A percentile compares a stretch with the other conserved stretches of the same genome.
Evolutionary conservation across 805 yeast species (phyloP).

Genomic region (Metschnikowia santaceciliae): DNA sequence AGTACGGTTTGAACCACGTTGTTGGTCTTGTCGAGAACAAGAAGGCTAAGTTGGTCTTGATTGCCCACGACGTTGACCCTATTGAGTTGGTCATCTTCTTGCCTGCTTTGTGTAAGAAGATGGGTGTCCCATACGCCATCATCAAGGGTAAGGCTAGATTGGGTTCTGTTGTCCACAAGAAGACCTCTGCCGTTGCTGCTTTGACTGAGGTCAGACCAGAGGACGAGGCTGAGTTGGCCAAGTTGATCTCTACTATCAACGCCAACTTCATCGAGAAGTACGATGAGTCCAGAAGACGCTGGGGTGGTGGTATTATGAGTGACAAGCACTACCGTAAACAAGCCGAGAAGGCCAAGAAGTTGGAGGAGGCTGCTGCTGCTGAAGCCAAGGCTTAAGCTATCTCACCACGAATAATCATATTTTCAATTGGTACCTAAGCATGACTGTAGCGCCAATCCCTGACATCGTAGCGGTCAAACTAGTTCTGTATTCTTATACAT

Average conservation of each 20-base stretch:
- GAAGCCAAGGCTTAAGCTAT: slow-evolving; percentile 6
- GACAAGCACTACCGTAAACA: slow-evolving; percentile 84
- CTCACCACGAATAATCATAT: not conserved
- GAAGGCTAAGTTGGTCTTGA: slow-evolving; percentile 95
- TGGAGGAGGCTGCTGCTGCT: slow-evolving; percentile 30
- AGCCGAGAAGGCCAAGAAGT: slow-evolving; percentile 68
- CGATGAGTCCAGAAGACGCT: slow-evolving; percentile 96
- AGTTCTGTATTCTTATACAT: too few relatives aligned
- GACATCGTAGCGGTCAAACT: too few relatives aligned
- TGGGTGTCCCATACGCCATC: slow-evolving; percentile 99
- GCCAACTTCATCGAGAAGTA: slow-evolving; percentile 90
- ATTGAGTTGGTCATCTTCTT: slow-evolving; percentile 94
- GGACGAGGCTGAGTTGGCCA: slow-evolving; percentile 92
- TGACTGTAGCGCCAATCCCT: not conserved
- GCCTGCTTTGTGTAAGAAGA: slow-evolving; percentile 98
- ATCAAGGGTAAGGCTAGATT: slow-evolving; percentile 98
- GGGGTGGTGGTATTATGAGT: slow-evolving; percentile 99
- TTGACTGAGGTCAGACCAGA: slow-evolving; percentile 91
- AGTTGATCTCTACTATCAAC: slow-evolving; percentile 87
- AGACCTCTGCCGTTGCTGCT: slow-evolving; percentile 96
- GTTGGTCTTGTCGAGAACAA: slow-evolving; percentile 96
- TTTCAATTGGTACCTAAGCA: not conserved
- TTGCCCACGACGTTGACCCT: slow-evolving; percentile 99
- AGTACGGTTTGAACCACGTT: slow-evolving; percentile 99
- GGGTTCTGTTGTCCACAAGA: slow-evolving; percentile 95